These are phyloP conservation scores for Microbotryum saponariae DNA, from an alignment of 1,284 basidiomycete species.

Conservation along the genomic window DNA sequence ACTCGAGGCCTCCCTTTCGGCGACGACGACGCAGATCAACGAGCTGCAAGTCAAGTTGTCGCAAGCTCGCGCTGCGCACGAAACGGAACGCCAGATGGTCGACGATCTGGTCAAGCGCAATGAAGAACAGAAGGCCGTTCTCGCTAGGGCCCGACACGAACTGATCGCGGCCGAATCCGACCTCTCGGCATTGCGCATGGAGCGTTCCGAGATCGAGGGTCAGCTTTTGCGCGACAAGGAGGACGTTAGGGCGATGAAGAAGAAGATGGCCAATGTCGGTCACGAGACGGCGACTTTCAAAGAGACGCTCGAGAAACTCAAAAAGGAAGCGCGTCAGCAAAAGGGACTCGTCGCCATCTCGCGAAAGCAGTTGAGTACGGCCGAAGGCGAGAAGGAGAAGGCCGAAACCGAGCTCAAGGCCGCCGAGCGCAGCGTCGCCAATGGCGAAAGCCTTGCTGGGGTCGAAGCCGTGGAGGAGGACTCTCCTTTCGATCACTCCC, in stretches of 20 bases:
- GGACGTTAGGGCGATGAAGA: slow-evolving; percentile 78
- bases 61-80: slow-evolving; percentile 57
- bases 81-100: slow-evolving; percentile 71
- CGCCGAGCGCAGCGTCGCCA: slow-evolving; percentile 7
- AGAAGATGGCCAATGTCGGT: slow-evolving; percentile 70
- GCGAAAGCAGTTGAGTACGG: slow-evolving; percentile 82
- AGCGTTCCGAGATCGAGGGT: slow-evolving; percentile 89
- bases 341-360: slow-evolving; percentile 90
- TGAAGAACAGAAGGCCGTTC: slow-evolving; percentile 61
- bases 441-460: not conserved
- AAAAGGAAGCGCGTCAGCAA: slow-evolving; percentile 91
- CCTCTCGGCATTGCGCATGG: slow-evolving; percentile 75
- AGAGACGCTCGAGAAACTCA: slow-evolving; percentile 72
- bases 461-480: slow-evolving; percentile 9
- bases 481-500: slow-evolving; percentile 25
- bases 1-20: slow-evolving; percentile 45
- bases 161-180: slow-evolving; percentile 88
- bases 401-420: slow-evolving; percentile 54
- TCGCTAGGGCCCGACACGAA: slow-evolving; percentile 68
- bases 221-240: slow-evolving; percentile 85
- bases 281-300: slow-evolving; percentile 66
- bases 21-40: slow-evolving; percentile 54
- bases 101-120: slow-evolving; percentile 65
- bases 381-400: slow-evolving; percentile 68
- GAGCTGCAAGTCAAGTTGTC: slow-evolving; percentile 44